Evolutionary conservation across 139 green algal genomes (phyloP).

Genomic region (Chlamydomonas sp.): DNA sequence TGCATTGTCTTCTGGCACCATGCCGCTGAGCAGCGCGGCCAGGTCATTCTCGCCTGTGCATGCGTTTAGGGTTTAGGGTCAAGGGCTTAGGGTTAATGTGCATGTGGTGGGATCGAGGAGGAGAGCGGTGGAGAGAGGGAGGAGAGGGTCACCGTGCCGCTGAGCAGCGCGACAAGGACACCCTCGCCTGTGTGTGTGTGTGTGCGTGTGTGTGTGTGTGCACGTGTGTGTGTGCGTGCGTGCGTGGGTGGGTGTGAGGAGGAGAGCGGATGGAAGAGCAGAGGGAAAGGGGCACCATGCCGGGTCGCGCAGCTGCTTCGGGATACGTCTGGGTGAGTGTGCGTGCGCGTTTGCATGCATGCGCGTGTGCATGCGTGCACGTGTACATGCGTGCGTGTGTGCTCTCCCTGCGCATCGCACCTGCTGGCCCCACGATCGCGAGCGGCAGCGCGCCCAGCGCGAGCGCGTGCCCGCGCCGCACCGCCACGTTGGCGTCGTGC

Average conservation of each 20-base stretch:
- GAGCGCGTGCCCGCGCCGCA: conserved; percentile 35
- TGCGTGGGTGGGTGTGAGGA: no score
- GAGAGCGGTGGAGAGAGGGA: no score
- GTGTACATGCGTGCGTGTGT: background rate
- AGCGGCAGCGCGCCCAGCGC: conserved; percentile 49
- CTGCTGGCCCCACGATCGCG: conserved; percentile 32
- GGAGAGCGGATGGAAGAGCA: no score
- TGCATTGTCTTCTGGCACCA: conserved; percentile 41
- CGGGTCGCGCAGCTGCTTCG: no score
- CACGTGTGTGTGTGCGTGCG: background rate
- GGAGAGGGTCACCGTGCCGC: conserved; percentile 21
- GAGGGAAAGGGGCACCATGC: background rate
- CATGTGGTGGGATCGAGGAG: background rate
- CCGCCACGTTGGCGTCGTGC: conserved; percentile 51
- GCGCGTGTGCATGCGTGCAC: no score
- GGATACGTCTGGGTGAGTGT: background rate
- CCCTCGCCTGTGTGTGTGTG: background rate
- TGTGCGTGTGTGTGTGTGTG: background rate
- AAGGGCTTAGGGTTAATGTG: background rate
- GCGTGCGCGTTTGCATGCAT: background rate
- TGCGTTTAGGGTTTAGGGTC: background rate
- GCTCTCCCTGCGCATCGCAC: no score
- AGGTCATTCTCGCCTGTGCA: no score
- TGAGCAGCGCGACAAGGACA: conserved; percentile 6
- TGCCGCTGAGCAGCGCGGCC: conserved; percentile 20